Evolutionary conservation across 2,329 filamentous ascomycete genomes (phyloP).

Genomic region (Colletotrichum sp.): DNA sequence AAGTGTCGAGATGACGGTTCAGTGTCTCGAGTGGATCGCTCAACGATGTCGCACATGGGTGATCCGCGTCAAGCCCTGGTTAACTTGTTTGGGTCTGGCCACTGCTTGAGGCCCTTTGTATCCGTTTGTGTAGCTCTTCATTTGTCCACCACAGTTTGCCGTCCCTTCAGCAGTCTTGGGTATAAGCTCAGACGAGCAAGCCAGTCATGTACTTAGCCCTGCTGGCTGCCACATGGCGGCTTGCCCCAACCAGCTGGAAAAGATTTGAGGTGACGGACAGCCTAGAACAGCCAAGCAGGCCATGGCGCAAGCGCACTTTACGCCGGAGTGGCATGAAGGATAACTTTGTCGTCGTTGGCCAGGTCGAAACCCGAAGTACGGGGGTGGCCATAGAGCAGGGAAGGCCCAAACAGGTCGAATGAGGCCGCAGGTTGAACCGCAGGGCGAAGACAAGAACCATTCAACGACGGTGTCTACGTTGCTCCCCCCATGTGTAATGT

Average conservation of each 20-base stretch:
- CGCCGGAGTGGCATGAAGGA: neutral
- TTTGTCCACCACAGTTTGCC: neutral
- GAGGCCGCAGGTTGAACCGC: neutral
- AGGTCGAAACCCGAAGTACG: neutral
- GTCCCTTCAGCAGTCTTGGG: neutral
- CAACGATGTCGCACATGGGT: conserved; percentile 21
- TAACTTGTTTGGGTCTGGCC: conserved; percentile 12
- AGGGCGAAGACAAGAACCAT: neutral
- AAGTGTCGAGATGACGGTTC: conserved; percentile 10
- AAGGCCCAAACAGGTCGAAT: neutral
- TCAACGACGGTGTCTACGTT: neutral
- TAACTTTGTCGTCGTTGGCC: neutral
- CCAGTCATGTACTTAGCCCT: neutral
- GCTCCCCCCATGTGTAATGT: neutral
- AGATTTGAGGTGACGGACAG: neutral
- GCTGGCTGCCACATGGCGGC: neutral
- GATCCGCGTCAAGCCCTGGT: conserved; percentile 15
- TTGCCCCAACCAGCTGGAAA: neutral
- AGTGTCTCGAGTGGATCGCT: conserved; percentile 7
- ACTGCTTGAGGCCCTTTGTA: conserved; percentile 1
- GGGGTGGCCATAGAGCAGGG: neutral
- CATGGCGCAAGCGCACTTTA: neutral
- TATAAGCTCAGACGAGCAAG: neutral
- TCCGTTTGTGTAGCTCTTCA: neutral
- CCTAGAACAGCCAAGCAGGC: neutral